Conservation (phyloP, 805 yeast genomes). For the Monosporozyma servazzii region DNA sequence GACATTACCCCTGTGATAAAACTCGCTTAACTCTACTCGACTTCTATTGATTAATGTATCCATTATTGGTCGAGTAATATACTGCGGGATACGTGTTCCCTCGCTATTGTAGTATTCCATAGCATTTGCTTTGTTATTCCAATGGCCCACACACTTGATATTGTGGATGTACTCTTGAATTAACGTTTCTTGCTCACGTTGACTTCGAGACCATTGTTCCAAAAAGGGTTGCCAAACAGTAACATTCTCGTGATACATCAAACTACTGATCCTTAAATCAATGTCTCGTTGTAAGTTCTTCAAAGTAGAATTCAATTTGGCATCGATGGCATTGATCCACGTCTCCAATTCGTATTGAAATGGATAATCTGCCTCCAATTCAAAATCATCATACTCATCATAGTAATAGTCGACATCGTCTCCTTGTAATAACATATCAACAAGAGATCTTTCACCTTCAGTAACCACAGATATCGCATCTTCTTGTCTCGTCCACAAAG, state of each 20-base stretch:
- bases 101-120: constrained; percentile 25
- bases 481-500: background rate
- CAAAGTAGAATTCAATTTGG: constrained; percentile 29
- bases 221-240: background rate
- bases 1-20: background rate
- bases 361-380: background rate
- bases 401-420: background rate
- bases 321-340: constrained; percentile 30
- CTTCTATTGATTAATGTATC: background rate
- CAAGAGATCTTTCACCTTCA: background rate
- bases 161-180: constrained; percentile 18
- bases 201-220: constrained; percentile 3
- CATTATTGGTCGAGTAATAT: constrained; percentile 40
- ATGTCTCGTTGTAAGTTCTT: background rate
- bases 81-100: constrained; percentile 25
- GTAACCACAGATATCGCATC: background rate
- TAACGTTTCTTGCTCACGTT: constrained; percentile 3
- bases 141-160: constrained; percentile 28
- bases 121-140: constrained; percentile 13
- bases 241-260: background rate
- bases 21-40: background rate
- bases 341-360: constrained; percentile 27
- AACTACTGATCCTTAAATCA: background rate
- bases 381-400: background rate
- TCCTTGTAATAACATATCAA: background rate